Percentiles rank a stretch among this genome's conserved stretches.
These are phyloP conservation scores for Candolleomyces eurysporus DNA, from an alignment of 768 basidiomycete genomes.

Conservation along the genomic window DNA sequence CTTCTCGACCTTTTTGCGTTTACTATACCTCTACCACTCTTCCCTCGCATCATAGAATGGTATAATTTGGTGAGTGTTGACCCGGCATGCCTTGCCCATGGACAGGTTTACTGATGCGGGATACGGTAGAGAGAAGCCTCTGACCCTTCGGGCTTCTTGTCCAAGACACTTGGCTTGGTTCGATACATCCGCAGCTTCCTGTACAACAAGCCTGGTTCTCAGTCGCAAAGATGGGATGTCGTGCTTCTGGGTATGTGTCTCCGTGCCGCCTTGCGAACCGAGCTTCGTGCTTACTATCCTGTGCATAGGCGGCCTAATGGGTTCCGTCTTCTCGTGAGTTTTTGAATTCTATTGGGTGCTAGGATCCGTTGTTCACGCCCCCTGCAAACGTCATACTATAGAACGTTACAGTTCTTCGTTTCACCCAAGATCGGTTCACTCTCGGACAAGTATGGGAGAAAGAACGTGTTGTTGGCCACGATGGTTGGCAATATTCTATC, in stretches of 20 bases:
- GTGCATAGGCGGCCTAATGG: constrained; percentile 77
- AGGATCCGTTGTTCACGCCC: neutral
- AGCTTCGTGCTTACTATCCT: neutral
- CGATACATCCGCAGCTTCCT: constrained; percentile 65
- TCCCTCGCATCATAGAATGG: constrained; percentile 97
- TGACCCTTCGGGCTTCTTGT: constrained; percentile 68
- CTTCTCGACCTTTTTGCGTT: constrained; percentile 90
- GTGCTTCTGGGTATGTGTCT: constrained; percentile 76
- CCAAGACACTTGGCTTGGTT: constrained; percentile 65
- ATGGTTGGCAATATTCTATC: constrained; percentile 95
- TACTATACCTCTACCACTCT: constrained; percentile 93
- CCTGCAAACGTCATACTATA: constrained; percentile 22
- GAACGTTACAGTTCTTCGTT: constrained; percentile 80
- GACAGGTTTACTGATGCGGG: neutral
- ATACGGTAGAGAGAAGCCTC: constrained; percentile 63
- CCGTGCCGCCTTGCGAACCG: neutral
- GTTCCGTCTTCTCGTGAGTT: constrained; percentile 87
- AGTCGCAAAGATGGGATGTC: constrained; percentile 86
- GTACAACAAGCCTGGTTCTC: constrained; percentile 48
- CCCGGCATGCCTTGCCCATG: neutral
- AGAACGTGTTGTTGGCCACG: constrained; percentile 73
- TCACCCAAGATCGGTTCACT: constrained; percentile 80
- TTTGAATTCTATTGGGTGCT: constrained; percentile 1
- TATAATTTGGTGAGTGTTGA: constrained; percentile 63
- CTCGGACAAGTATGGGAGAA: constrained; percentile 89